phyloP scores from a whole-genome alignment of 371 early-diverging fungal species.

The Phascolomyces articulosus region DNA sequence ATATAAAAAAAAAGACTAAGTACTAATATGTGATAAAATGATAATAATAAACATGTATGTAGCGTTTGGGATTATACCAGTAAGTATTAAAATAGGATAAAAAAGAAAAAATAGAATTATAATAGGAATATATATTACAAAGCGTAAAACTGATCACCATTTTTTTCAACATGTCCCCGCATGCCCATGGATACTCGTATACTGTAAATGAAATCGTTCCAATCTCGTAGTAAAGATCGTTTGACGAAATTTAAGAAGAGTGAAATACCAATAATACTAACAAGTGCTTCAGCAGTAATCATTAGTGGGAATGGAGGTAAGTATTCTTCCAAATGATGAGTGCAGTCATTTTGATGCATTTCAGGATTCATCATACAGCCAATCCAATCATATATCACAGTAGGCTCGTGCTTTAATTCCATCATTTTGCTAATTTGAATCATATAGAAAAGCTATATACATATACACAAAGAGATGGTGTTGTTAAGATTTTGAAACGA shows the following conservation, averaged over 20 bases:
- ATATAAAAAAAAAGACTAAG: too few relatives aligned
- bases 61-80: too few relatives aligned
- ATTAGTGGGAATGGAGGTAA: conserved; percentile 60
- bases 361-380: conserved; percentile 50
- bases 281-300: conserved; percentile 56
- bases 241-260: conserved; percentile 63
- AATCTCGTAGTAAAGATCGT: conserved; percentile 54
- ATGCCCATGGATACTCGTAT: conserved; percentile 34
- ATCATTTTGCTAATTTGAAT: conserved; percentile 50
- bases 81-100: too few relatives aligned
- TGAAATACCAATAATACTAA: conserved; percentile 59
- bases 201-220: conserved; percentile 53
- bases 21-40: too few relatives aligned
- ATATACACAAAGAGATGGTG: too few relatives aligned
- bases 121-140: conserved; percentile 26
- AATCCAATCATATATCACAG: conserved; percentile 41
- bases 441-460: conserved; percentile 52
- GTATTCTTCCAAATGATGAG: conserved; percentile 23
- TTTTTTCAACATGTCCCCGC: conserved; percentile 40
- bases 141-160: conserved; percentile 61
- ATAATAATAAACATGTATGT: too few relatives aligned
- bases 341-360: conserved; percentile 45
- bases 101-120: not conserved
- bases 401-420: conserved; percentile 23
- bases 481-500: not conserved